A percentile compares a stretch with the other conserved stretches of the same genome.
phyloP scores from a whole-genome alignment of 2,329 filamentous ascomycete genomes.

The Trichoderma aggressivum region DNA sequence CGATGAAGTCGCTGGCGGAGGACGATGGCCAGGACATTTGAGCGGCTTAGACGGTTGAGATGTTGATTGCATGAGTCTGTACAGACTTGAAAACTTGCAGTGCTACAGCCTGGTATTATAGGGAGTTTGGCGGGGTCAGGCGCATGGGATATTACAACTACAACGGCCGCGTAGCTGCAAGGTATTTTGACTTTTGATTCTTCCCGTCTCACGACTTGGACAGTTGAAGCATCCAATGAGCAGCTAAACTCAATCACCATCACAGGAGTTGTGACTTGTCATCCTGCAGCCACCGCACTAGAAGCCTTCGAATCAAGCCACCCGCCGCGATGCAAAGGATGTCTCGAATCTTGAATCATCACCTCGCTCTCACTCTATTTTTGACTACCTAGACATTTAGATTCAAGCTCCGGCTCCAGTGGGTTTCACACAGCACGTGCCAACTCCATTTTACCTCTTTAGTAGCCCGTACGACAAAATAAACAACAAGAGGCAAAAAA shows the following conservation, averaged over 20 bases:
- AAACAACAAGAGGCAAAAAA: background rate
- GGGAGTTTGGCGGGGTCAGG: background rate
- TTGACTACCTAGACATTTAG: background rate
- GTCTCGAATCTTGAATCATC: background rate
- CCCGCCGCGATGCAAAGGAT: background rate
- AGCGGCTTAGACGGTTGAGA: background rate
- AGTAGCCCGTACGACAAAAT: background rate
- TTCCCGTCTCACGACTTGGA: background rate
- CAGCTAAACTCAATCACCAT: too few relatives aligned
- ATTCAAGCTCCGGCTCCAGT: background rate
- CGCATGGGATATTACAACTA: too few relatives aligned
- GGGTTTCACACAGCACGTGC: background rate
- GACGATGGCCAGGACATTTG: background rate
- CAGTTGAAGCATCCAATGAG: too few relatives aligned
- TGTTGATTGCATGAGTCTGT: background rate
- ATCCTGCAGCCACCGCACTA: background rate
- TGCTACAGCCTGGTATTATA: background rate
- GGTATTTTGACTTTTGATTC: background rate
- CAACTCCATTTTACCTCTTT: background rate
- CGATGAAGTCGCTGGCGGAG: background rate
- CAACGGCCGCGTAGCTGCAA: background rate
- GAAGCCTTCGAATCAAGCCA: background rate
- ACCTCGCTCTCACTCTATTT: background rate
- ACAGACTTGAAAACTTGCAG: too few relatives aligned
- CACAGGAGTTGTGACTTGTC: background rate